Base-by-base conservation (phyloP, 2,329 filamentous ascomycete species). In the Trichophyton rubrum region DNA sequence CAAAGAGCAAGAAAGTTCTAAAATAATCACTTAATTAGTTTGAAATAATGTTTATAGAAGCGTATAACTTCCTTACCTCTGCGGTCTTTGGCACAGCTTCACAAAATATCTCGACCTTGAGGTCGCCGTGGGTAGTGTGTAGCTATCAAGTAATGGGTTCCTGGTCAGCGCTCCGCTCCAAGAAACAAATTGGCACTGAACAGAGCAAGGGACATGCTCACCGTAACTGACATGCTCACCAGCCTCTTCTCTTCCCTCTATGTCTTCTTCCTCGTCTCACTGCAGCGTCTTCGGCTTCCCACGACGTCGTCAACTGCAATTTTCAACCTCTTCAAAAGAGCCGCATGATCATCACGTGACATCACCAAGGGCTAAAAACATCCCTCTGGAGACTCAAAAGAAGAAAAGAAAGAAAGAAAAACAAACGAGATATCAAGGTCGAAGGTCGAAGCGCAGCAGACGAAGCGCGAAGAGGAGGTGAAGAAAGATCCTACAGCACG, bases 21-120 rank as follows among this genome's bases (percentile, higher is more conserved):
- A 9, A 6, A 11, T 24, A 20, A 56, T 41, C 27, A 43, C n/a
- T 38, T 30, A 27, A 15, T 55, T 30, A 55, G 51, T n/a, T 17
- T 35, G 27, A 15, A 22, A 20, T 5, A 3, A 55, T 6, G 51
- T 30, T 1, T 3, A 20, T 53, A 33, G 8, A n/a, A 3, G 35
- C 1, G 20, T 20, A 9, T 5, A 20, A 30, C 15, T 30, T 20
- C 67, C 76, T 60, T 77, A 87, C 87, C 77, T 96, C 89, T 64
- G 90, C 87, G 0, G 93, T 96, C 73, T 92, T 91, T 64, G 93
- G 93, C 35, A 95, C 90, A 67, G 88, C 86, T 73, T 96, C 90
- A 78, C 92, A 97, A 77, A 96, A 97, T 66, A 99, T 80, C 74
- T 97, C 93, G 68, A 97, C 83, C 77, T 97, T 99, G 72, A 99